phyloP scores from a whole-genome alignment of 2,329 filamentous ascomycete species.

The Chaetomiaceae sp. region DNA sequence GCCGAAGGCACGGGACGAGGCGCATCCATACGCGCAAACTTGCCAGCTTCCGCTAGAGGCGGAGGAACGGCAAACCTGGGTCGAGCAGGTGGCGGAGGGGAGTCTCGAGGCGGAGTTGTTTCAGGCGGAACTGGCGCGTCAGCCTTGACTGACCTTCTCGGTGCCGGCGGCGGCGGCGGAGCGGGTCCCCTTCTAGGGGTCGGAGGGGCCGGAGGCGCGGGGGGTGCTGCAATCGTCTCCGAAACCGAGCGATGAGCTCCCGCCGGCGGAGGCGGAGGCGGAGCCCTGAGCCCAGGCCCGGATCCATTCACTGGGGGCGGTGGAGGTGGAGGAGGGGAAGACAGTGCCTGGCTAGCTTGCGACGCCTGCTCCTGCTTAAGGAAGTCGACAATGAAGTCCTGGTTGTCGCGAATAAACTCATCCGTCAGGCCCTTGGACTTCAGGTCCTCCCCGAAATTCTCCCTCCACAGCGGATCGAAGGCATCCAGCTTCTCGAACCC shows the following conservation, averaged over 20 bases:
- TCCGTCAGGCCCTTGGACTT: constrained; percentile 57
- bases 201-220: constrained; percentile 28
- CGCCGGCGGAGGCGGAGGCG: constrained; percentile 33
- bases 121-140: constrained; percentile 38
- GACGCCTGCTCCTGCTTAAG: constrained; percentile 51
- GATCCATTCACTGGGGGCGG: constrained; percentile 33
- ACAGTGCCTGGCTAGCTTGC: constrained; percentile 26
- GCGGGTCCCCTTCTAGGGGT: constrained; percentile 37
- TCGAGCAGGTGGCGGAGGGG: constrained; percentile 61
- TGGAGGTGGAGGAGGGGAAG: constrained; percentile 23
- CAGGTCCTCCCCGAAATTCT: constrained; percentile 59
- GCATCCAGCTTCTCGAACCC: constrained; percentile 58
- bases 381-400: constrained; percentile 62
- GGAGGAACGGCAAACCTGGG: constrained; percentile 79
- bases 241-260: constrained; percentile 17
- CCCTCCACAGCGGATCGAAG: constrained; percentile 59
- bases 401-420: constrained; percentile 61
- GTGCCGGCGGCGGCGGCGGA: constrained; percentile 52
- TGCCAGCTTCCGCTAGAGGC: constrained; percentile 82
- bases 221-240: constrained; percentile 23
- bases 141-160: constrained; percentile 51
- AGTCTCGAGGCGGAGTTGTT: constrained; percentile 60
- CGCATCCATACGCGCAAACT: constrained; percentile 59
- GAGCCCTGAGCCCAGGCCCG: constrained; percentile 33
- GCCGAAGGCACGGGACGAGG: constrained; percentile 34